Base-by-base conservation (phyloP, 441 rosid genomes). In the Syzygium malaccense region DNA sequence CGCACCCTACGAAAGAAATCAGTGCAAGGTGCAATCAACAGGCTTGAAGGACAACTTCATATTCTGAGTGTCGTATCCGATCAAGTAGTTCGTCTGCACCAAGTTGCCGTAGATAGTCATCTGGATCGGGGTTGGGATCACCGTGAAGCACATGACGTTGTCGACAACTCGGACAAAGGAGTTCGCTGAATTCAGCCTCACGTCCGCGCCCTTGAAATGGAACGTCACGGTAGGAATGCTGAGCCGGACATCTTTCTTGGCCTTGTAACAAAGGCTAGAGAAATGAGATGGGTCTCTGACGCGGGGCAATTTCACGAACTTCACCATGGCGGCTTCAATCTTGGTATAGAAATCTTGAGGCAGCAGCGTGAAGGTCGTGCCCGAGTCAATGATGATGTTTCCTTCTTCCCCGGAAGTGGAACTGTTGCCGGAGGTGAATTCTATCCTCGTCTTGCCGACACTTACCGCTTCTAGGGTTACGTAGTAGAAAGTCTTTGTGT, bases 361-460 rank as follows among this genome's bases (percentile, higher is more conserved):
- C 68, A 60, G 68, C 68, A 60, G 68, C 2, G 94, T 93, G 30
- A 92, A 60, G 3, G 94, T 93, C 19, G 95, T 91, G 25, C 94
- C 96, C 0, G 96, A 93, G 75, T 95, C 97, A 20, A 92, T 91
- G 78, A 93, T 87, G 14, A 94, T 93, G 90, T 94, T 95, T 6
- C 95, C 95, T 7, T 28, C 32, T 60, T 60, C 68, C n/a, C 28
- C 68, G 68, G 68, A 28, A 60, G 68, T 28, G 68, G 33, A 60
- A 60, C 18, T 60, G 68, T 60, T 60, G 87, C 66, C 17, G 87
- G 55, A 14, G 10, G 33, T 3, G 75, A 71, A 88, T 2, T 41
- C 4, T 19, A 94, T 62, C 68, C 80, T 86, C 33, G 79, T 87
- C 55, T 6, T 49, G 7, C 92, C 93, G 10, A 93, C 91, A n/a